Evolutionary conservation across 257 asterid genomes (phyloP).

Genomic region (Paulownia fortunei): DNA sequence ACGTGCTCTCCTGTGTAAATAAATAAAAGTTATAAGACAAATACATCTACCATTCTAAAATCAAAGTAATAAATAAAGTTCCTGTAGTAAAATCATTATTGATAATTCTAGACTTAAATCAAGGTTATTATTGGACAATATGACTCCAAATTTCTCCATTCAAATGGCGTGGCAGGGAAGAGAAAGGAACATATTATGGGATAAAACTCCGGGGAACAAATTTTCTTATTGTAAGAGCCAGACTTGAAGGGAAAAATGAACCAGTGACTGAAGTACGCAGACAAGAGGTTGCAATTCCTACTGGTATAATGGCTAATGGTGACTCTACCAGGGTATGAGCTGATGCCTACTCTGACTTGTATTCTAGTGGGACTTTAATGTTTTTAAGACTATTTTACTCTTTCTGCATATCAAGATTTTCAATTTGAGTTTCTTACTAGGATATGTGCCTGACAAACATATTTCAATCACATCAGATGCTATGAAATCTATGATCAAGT

Average conservation of each 20-base stretch:
- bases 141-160: neutral
- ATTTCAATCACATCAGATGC: neutral
- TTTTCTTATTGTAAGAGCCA: slow-evolving; percentile 57
- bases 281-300: slow-evolving; percentile 58
- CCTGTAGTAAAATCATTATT: too few species aligned
- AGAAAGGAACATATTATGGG: slow-evolving; percentile 69
- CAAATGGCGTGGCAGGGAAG: slow-evolving; percentile 50
- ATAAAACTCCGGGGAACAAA: slow-evolving; percentile 68
- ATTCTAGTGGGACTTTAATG: neutral
- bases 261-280: slow-evolving; percentile 52
- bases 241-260: slow-evolving; percentile 66
- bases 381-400: neutral
- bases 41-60: neutral
- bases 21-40: neutral
- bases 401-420: neutral
- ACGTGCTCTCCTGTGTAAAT: too few species aligned
- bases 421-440: neutral
- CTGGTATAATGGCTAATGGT: slow-evolving; percentile 34
- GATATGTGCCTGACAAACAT: neutral
- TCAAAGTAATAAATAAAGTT: neutral
- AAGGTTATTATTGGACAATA: neutral
- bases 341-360: neutral
- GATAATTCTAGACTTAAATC: too few species aligned
- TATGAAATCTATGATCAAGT: neutral
- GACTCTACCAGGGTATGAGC: slow-evolving; percentile 48